Evolutionary conservation across 768 basidiomycete species (phyloP), one percentile per base, ranked within the genome.

Genomic region (Erythrobasidium yunnanense): DNA sequence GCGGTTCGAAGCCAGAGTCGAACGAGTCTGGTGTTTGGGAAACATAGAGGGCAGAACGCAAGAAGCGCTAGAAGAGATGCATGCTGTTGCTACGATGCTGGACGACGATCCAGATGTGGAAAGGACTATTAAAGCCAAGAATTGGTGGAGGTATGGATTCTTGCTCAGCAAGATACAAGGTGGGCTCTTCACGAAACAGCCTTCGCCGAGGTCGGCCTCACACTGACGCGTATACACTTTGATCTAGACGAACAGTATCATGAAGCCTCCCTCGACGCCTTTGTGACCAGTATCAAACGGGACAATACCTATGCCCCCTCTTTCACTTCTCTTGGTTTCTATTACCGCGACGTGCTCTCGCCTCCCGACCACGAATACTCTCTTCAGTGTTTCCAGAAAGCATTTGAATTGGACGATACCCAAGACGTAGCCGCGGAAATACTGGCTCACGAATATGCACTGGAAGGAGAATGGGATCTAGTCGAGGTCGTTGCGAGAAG

Each of bases 371-470:
- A 83, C 23, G 82, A 83, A 4, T 84, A 92, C 35, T 87, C 93
- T 0, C 86, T 88, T 2, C 92, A 91, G 74, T 97, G 93, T 74
- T 96, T 93, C 76, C 91, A 97, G 72, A 96, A 93, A 73, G 95
- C 93, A 0, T 96, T 99, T 71, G 95, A 97, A 75, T 83, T 97
- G 4, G 93, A 97, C 77, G 82, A 90, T 1, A 81, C 87, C 17
- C 89, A 99, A 76, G 84, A 81, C 11, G 83, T 86, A 22, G 90
- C 95, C 1, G 95, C 93, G 0, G 80, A 82, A 56, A 80, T 84
- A 65, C 80, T 99, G 2, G 91, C 90, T 0, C 83, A 86, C 70
- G 86, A 88, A 1, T 96, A 96, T 75, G 90, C 92, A 0, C 85
- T 90, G 63, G 88, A 95, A 69, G 81, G 83, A 57, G 93, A 95